Base-by-base conservation (phyloP, 148 eudicot species). In the Camellia granthamiana region DNA sequence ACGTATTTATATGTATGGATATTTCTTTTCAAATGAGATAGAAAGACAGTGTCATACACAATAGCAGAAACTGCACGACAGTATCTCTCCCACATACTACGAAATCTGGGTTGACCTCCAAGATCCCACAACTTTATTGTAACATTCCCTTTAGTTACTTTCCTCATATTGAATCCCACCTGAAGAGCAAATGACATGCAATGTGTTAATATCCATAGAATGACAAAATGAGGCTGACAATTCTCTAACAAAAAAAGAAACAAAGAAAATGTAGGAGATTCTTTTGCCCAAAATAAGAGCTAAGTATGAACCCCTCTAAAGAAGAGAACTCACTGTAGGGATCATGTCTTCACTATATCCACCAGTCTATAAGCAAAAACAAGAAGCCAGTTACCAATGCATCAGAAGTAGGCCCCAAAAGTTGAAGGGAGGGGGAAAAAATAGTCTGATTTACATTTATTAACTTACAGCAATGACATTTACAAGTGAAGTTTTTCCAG, bases 21-120 rank as follows among this genome's bases (percentile, higher is more conserved):
- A 49, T 19, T 63, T 21, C 69, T 47, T 30, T 46, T 63, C 3
- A 9, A 66, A 30, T 63, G n/a, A 71, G 44, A 77, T 14, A 18
- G 54, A 72, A 47, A 74, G 59, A 63, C 38, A 75, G 79, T 46
- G 42, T 49, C 97, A 83, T 96, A 96, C 98, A 96, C 99, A 67
- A 96, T 96, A 79, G 99, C 98, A 81, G 98, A 96, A 81, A 96
- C 98, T 77, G 99, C 97, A 87, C 99, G 99, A 66, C 98, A 94
- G 64, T 96, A 96, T 93, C 99, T 89, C 90, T 96, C 99, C 99
- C 99, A 96, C 99, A 96, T 96, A 78, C 98, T 94, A 64, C 99
- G 92, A 71, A 96, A 97, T 84, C 99, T 89, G 83, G 99, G 99
- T 85, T 97, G 99, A 81, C 98, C 99, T 54, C 99, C 99, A 84